phyloP scores from a whole-genome alignment of 768 basidiomycete species.

The Hypsizygus marmoreus region DNA sequence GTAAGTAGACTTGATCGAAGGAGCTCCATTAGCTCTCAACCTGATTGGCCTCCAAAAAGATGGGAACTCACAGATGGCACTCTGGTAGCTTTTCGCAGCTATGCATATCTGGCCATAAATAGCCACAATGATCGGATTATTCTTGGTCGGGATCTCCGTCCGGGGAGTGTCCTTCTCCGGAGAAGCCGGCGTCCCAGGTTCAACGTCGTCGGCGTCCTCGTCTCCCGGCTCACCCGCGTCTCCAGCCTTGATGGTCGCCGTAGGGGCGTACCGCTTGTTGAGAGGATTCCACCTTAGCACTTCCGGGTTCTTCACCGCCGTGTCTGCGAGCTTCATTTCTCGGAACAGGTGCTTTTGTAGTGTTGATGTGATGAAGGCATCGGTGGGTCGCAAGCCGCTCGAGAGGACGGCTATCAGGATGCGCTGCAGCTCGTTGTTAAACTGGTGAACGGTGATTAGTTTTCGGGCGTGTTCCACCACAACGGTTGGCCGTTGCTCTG shows the following conservation, averaged over 20 bases:
- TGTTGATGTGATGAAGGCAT: slow-evolving; percentile 75
- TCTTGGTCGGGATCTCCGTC: slow-evolving; percentile 60
- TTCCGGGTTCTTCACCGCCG: slow-evolving; percentile 64
- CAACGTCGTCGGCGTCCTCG: slow-evolving; percentile 36
- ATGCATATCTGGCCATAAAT: slow-evolving; percentile 85
- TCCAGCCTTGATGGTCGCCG: slow-evolving; percentile 38
- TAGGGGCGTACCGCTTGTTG: slow-evolving; percentile 58
- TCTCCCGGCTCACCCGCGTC: slow-evolving; percentile 39
- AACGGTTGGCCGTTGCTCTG: slow-evolving; percentile 51
- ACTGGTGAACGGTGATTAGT: slow-evolving; percentile 74
- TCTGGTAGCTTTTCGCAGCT: slow-evolving; percentile 86
- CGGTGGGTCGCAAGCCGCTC: slow-evolving; percentile 68
- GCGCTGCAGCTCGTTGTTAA: slow-evolving; percentile 84
- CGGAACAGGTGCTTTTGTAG: slow-evolving; percentile 85
- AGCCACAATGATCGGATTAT: slow-evolving; percentile 69
- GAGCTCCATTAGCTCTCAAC: background rate
- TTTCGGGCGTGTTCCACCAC: slow-evolving; percentile 79
- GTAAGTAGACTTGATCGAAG: slow-evolving; percentile 70
- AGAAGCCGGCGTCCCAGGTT: slow-evolving; percentile 16
- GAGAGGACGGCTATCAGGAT: slow-evolving; percentile 75
- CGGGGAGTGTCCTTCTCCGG: slow-evolving; percentile 13
- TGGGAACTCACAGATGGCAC: slow-evolving; percentile 75
- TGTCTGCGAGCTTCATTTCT: slow-evolving; percentile 72
- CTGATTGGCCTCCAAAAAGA: background rate
- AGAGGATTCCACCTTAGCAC: slow-evolving; percentile 60